Evolutionary conservation across 2,329 filamentous ascomycete genomes (phyloP).

Genomic region (Balansia obtecta): DNA sequence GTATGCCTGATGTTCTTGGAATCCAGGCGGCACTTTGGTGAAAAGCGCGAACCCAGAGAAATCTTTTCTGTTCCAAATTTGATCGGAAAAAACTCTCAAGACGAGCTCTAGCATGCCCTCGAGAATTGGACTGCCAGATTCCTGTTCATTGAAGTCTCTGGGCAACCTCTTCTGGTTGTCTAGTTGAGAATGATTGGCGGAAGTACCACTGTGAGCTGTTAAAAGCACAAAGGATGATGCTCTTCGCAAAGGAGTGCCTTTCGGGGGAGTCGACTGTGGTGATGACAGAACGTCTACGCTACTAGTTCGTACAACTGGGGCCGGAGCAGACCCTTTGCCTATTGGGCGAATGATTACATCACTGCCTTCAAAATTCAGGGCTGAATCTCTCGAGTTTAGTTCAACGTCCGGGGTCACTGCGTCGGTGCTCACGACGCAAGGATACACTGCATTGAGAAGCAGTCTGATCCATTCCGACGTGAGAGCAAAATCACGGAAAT

Average conservation of each 20-base stretch:
- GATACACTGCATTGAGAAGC: conserved; percentile 70
- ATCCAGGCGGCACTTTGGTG: conserved; percentile 79
- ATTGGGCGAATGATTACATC: conserved; percentile 74
- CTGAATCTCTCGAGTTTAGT: conserved; percentile 69
- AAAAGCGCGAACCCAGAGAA: conserved; percentile 81
- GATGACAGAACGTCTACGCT: conserved; percentile 39
- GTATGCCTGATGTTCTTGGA: conserved; percentile 87
- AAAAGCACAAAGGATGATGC: conserved; percentile 88
- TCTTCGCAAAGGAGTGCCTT: conserved; percentile 55
- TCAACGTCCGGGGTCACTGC: conserved; percentile 74
- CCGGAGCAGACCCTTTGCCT: conserved; percentile 40
- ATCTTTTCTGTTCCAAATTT: conserved; percentile 76
- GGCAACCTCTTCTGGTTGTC: conserved; percentile 10
- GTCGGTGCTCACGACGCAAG: conserved; percentile 77
- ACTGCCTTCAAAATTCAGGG: conserved; percentile 72
- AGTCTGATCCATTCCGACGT: conserved; percentile 72
- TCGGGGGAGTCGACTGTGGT: conserved; percentile 31
- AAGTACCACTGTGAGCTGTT: conserved; percentile 52
- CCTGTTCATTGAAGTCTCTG: conserved; percentile 20
- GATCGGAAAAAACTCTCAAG: conserved; percentile 70
- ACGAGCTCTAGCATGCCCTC: conserved; percentile 69
- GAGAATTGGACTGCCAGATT: conserved; percentile 56
- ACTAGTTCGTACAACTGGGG: conserved; percentile 64
- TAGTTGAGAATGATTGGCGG: conserved; percentile 36
- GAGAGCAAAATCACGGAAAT: conserved; percentile 73